A percentile compares a stretch with the other conserved stretches of the same genome.
Conservation (phyloP, 2,329 filamentous ascomycete genomes). For the Alternaria sp. region DNA sequence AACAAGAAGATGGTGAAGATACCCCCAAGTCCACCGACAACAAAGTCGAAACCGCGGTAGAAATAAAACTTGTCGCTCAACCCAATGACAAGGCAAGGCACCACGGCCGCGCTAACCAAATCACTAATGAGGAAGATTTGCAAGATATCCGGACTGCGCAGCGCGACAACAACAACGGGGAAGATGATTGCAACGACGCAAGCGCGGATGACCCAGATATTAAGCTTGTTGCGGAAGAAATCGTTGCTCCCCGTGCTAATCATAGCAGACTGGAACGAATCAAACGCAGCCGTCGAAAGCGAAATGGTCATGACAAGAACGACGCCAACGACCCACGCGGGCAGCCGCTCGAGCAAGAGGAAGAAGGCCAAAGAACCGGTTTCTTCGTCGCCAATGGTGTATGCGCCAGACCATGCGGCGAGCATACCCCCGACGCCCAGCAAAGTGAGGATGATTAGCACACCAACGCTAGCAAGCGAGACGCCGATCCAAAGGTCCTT, state of each 20-base stretch:
- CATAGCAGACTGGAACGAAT: conserved; percentile 84
- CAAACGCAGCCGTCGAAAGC: conserved; percentile 80
- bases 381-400: conserved; percentile 68
- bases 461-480: conserved; percentile 68
- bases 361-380: conserved; percentile 79
- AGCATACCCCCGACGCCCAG: conserved; percentile 78
- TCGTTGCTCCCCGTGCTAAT: conserved; percentile 87
- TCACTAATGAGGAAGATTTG: conserved; percentile 87
- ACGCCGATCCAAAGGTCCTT: conserved; percentile 79
- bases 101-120: conserved; percentile 77
- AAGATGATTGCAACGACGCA: conserved; percentile 77
- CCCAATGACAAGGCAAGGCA: conserved; percentile 79
- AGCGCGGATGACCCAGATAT: conserved; percentile 75
- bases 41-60: conserved; percentile 83
- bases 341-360: conserved; percentile 74
- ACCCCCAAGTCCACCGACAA: conserved; percentile 79
- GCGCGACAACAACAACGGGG: conserved; percentile 76
- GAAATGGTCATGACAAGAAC: conserved; percentile 82
- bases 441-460: conserved; percentile 75
- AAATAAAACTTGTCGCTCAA: conserved; percentile 71
- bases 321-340: conserved; percentile 82
- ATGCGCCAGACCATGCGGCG: conserved; percentile 79
- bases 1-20: conserved; percentile 84
- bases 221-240: conserved; percentile 81
- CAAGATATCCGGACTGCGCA: conserved; percentile 77